A percentile compares a stretch with the other conserved stretches of the same genome.
Evolutionary conservation across 805 yeast species (phyloP).

Genomic region (Myxozyma lipomycoides): DNA sequence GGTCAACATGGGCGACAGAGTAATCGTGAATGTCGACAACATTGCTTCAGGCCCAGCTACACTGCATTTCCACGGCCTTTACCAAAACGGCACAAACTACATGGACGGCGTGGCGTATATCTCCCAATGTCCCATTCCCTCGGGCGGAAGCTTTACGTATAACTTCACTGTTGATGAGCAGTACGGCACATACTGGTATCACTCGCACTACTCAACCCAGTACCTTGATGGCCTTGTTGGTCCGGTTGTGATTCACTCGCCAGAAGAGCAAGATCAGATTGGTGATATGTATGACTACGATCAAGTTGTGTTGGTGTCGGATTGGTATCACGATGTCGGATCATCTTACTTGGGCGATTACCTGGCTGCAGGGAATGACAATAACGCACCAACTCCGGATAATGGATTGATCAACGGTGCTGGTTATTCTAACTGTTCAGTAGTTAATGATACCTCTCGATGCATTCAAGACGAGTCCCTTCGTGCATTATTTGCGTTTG

Average conservation of each 20-base stretch:
- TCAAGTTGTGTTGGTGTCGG: slow-evolving; percentile 41
- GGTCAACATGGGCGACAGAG: slow-evolving; percentile 75
- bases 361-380: slow-evolving; percentile 43
- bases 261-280: slow-evolving; percentile 36
- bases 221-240: slow-evolving; percentile 80
- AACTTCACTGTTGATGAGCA: slow-evolving; percentile 78
- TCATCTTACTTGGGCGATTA: slow-evolving; percentile 39
- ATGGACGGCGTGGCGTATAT: slow-evolving; percentile 90
- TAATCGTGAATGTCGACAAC: slow-evolving; percentile 67
- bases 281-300: slow-evolving; percentile 35
- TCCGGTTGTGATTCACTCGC: slow-evolving; percentile 44
- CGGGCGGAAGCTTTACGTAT: slow-evolving; percentile 67
- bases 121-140: slow-evolving; percentile 84
- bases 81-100: slow-evolving; percentile 65
- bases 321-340: slow-evolving; percentile 41
- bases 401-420: slow-evolving; percentile 46
- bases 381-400: slow-evolving; percentile 40
- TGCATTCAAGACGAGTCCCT: slow-evolving; percentile 30
- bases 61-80: slow-evolving; percentile 90
- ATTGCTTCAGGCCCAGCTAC: slow-evolving; percentile 67
- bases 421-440: slow-evolving; percentile 34
- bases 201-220: slow-evolving; percentile 84
- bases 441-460: slow-evolving; percentile 21
- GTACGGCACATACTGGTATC: slow-evolving; percentile 94
- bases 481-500: slow-evolving; percentile 20